These are phyloP conservation scores for Beauveria asiatica DNA, from an alignment of 2,329 filamentous ascomycete species.

Conservation along the genomic window DNA sequence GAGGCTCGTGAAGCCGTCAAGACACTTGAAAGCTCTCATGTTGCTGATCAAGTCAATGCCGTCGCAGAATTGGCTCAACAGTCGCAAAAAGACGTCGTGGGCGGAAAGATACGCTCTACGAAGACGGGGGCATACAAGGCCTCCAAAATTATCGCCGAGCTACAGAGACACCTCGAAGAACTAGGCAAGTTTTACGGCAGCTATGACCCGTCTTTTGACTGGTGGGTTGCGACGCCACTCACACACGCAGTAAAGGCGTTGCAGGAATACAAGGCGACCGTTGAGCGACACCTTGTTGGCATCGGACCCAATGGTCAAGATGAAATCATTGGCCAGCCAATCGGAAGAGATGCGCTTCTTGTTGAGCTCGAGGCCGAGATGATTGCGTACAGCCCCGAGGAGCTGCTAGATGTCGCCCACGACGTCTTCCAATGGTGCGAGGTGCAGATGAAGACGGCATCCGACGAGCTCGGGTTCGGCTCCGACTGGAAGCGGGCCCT, in stretches of 20 bases:
- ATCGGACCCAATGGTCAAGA: slow-evolving; percentile 34
- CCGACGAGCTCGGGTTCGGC: slow-evolving; percentile 37
- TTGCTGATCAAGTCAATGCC: slow-evolving; percentile 33
- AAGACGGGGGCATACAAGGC: slow-evolving; percentile 39
- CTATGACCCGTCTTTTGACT: slow-evolving; percentile 49
- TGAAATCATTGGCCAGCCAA: slow-evolving; percentile 48
- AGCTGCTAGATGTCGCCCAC: slow-evolving; percentile 43
- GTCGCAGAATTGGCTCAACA: slow-evolving; percentile 24
- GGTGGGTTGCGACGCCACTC: slow-evolving; percentile 44
- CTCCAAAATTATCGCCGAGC: slow-evolving; percentile 30
- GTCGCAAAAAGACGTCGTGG: slow-evolving; percentile 26
- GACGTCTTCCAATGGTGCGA: slow-evolving; percentile 48
- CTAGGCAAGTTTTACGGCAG: slow-evolving; percentile 42
- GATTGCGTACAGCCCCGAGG: slow-evolving; percentile 50
- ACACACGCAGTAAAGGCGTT: slow-evolving; percentile 29
- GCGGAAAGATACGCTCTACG: slow-evolving; percentile 25
- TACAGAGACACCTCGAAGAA: slow-evolving; percentile 36
- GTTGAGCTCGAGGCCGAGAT: slow-evolving; percentile 46
- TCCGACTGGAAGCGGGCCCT: slow-evolving; percentile 44
- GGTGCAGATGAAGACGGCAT: slow-evolving; percentile 42
- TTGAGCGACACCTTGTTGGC: slow-evolving; percentile 37
- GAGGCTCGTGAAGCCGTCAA: slow-evolving; percentile 38
- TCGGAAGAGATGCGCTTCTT: slow-evolving; percentile 42
- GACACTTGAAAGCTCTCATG: slow-evolving; percentile 32
- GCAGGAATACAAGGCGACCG: slow-evolving; percentile 24